Conservation (phyloP, 768 basidiomycete species). For the Pleurotus citrinopileatus region DNA sequence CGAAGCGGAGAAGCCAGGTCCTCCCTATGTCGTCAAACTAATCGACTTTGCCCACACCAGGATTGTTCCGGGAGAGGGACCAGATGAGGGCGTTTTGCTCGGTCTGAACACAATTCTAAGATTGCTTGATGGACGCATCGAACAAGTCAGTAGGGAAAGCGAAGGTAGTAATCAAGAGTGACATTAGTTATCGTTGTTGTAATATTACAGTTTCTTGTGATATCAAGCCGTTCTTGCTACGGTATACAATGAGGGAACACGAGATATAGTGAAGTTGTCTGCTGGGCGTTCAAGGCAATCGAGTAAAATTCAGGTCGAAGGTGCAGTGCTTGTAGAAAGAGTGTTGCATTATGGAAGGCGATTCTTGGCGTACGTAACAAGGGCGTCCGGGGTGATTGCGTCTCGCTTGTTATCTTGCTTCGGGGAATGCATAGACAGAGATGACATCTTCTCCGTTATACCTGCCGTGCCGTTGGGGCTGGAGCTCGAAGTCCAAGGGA, state of each 20-base stretch:
- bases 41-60: constrained; percentile 96
- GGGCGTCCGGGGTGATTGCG: too few species aligned
- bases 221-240: too few species aligned
- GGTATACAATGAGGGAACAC: too few species aligned
- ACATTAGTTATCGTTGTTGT: constrained; percentile 1
- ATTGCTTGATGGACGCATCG: constrained; percentile 58
- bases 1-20: constrained; percentile 30
- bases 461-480: neutral
- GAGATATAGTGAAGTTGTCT: too few species aligned
- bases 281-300: too few species aligned
- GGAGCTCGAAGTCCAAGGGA: constrained; percentile 7
- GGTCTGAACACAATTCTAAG: constrained; percentile 67
- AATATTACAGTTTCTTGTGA: neutral
- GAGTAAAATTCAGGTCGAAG: too few species aligned
- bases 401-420: neutral
- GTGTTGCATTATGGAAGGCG: too few species aligned
- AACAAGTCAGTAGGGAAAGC: constrained; percentile 30
- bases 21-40: constrained; percentile 65
- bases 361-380: too few species aligned
- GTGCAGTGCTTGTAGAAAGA: too few species aligned
- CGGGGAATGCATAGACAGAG: neutral
- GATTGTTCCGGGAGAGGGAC: constrained; percentile 64
- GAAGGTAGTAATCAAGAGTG: constrained; percentile 1
- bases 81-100: constrained; percentile 72
- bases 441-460: constrained; percentile 2